Evolutionary conservation across 495 filamentous ascomycete species (phyloP).

Genomic region (Aspergillus campestris): DNA sequence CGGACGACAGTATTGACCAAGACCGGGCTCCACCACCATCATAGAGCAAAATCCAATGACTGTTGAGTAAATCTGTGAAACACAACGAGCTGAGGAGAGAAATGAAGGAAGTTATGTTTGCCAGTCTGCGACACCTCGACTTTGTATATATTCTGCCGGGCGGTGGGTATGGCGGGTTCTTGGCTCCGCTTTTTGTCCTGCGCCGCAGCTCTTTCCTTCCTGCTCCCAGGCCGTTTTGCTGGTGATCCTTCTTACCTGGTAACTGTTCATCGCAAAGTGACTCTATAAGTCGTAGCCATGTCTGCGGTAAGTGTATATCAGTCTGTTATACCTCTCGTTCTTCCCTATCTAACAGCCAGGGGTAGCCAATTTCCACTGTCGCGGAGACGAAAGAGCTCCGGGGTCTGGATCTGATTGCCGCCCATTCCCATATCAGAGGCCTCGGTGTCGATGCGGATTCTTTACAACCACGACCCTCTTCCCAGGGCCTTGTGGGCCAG

Average conservation of each 20-base stretch:
- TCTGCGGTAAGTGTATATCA: constrained; percentile 28
- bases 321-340: neutral
- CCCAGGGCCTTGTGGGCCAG: constrained; percentile 95
- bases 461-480: constrained; percentile 74
- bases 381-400: constrained; percentile 90
- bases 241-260: neutral
- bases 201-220: constrained; percentile 5
- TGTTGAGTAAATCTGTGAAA: too few relatives aligned
- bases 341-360: constrained; percentile 3
- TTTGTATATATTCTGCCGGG: constrained; percentile 17
- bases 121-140: too few relatives aligned
- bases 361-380: constrained; percentile 80
- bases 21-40: too few relatives aligned
- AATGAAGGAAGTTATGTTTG: too few relatives aligned
- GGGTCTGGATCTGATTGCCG: constrained; percentile 91
- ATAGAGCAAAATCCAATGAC: too few relatives aligned
- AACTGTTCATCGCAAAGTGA: neutral
- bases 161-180: constrained; percentile 11
- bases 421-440: constrained; percentile 95
- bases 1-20: too few relatives aligned
- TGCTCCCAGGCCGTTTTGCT: constrained; percentile 6
- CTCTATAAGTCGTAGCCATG: constrained; percentile 18
- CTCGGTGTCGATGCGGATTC: constrained; percentile 90
- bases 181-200: constrained; percentile 3
- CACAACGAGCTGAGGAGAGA: too few relatives aligned